Evolutionary conservation across 495 filamentous ascomycete species (phyloP), one percentile per base, ranked within the genome.

Genomic region (Umbilicaria muhlenbergii): DNA sequence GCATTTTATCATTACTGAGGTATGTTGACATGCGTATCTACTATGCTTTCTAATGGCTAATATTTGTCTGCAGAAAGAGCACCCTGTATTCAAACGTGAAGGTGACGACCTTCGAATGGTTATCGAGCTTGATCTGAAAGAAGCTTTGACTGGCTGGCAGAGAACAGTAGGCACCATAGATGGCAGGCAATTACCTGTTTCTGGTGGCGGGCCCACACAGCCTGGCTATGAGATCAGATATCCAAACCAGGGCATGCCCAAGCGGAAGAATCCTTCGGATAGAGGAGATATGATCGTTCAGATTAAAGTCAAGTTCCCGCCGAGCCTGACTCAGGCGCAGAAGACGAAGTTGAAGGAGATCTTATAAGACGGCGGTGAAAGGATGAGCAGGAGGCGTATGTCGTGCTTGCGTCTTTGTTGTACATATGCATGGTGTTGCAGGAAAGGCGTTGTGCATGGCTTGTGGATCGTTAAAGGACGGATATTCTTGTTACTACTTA

Each of bases 121-220:
- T 0, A 67, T 96, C 52, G 78, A 88, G 2, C 63, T 98, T 11
- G 77, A 77, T 33, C 73, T 98, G n/a, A 95, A 94, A 57, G 91
- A 96, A 65, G 86, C 91, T n/a, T 66, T 98, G 17, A 94, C 88
- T 0, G 91, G 91, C 43, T 98, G 91, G 91, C 75, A 77, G 48
- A 78, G 83, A 32, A 89, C 83, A 33, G 71, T 98, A 14, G 76
- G 75, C n/a, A 98, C 92, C 10, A 95, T 98, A 46, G 91, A 96
- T 53, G 82, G 81, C 47, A 89, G 86, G 56, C 78, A 82, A 45
- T 61, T 96, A 45, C 71, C 65, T 28, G 73, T 96, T 44, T 68
- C 76, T 3, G 83, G 82, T 53, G 65, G 73, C 11, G 89, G 89
- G 0, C 89, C 88, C 0, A 96, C 89, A 5, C 76, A 78, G 40